Evolutionary conservation across 306 rosid species (phyloP).

Genomic region (Abrus pulchellus): DNA sequence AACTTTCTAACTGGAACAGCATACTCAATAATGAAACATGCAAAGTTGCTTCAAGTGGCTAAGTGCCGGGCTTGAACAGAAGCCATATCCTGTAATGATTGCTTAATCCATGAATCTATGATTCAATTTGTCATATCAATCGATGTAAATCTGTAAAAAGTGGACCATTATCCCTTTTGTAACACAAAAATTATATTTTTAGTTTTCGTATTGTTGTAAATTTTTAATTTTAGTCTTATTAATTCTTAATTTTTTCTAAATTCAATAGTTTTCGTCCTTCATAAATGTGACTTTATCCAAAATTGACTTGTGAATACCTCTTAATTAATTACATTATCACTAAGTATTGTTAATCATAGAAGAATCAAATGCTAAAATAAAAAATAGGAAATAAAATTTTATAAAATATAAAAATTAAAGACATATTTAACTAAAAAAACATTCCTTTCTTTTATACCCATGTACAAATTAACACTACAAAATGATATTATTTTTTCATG

Average conservation of each 20-base stretch:
- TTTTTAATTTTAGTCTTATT: no score
- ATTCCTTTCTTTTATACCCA: background rate
- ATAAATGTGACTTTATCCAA: no score
- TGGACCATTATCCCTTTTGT: constrained; percentile 2
- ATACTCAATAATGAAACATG: constrained; percentile 1
- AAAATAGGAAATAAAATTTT: no score
- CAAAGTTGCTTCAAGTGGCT: constrained; percentile 19
- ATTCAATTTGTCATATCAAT: background rate
- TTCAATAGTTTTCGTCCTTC: no score
- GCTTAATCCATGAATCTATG: constrained; percentile 40
- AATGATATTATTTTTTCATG: constrained; percentile 1
- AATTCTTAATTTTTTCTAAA: no score
- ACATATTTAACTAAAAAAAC: background rate
- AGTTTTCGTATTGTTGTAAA: no score
- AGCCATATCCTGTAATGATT: constrained; percentile 2
- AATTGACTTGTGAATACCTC: no score
- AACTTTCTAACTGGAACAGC: background rate
- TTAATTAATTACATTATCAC: no score
- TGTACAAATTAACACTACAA: background rate
- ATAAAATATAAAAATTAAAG: no score
- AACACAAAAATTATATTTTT: background rate
- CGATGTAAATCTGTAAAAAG: constrained; percentile 15
- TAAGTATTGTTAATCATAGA: no score
- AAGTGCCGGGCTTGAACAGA: constrained; percentile 21
- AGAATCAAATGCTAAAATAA: no score